phyloP scores from a whole-genome alignment of 805 yeast genomes.

The Torulaspora quercuum region DNA sequence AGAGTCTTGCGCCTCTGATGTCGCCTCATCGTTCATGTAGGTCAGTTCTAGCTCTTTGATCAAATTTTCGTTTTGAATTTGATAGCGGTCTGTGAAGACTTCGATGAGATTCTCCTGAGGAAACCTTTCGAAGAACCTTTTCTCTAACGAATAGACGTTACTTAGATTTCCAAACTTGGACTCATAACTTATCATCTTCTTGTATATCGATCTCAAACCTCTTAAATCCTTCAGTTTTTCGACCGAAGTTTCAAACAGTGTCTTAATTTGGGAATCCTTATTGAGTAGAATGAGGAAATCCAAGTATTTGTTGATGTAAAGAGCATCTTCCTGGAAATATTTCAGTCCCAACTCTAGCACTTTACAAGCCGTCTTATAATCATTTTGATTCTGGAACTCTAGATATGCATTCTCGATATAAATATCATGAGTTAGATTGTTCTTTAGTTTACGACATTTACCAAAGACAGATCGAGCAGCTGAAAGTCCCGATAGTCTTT shows the following conservation, averaged over 20 bases:
- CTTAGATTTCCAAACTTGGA: slow-evolving; percentile 65
- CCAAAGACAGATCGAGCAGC: slow-evolving; percentile 73
- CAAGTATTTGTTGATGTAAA: slow-evolving; percentile 64
- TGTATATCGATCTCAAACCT: slow-evolving; percentile 47
- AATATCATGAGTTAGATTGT: slow-evolving; percentile 63
- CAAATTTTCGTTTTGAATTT: slow-evolving; percentile 36
- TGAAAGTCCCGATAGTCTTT: slow-evolving; percentile 61
- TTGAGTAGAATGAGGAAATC: slow-evolving; percentile 65
- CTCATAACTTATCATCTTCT: slow-evolving; percentile 64
- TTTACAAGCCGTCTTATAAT: slow-evolving; percentile 63
- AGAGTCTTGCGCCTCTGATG: slow-evolving; percentile 10
- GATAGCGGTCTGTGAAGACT: slow-evolving; percentile 39
- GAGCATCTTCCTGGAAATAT: slow-evolving; percentile 48
- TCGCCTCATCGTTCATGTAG: slow-evolving; percentile 29
- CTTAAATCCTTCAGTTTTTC: slow-evolving; percentile 41
- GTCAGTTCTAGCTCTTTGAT: slow-evolving; percentile 36
- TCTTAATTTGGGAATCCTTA: slow-evolving; percentile 72
- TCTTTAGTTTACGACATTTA: slow-evolving; percentile 58
- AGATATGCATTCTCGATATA: slow-evolving; percentile 78
- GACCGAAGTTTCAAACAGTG: slow-evolving; percentile 74
- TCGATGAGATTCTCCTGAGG: slow-evolving; percentile 49
- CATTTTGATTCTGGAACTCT: slow-evolving; percentile 66
- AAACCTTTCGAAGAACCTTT: slow-evolving; percentile 61
- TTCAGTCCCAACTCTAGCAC: slow-evolving; percentile 79
- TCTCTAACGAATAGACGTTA: slow-evolving; percentile 63